Percentiles rank a stretch among this genome's conserved stretches.
phyloP scores from a whole-genome alignment of 2,329 filamentous ascomycete genomes.

The Xylaria sp. region DNA sequence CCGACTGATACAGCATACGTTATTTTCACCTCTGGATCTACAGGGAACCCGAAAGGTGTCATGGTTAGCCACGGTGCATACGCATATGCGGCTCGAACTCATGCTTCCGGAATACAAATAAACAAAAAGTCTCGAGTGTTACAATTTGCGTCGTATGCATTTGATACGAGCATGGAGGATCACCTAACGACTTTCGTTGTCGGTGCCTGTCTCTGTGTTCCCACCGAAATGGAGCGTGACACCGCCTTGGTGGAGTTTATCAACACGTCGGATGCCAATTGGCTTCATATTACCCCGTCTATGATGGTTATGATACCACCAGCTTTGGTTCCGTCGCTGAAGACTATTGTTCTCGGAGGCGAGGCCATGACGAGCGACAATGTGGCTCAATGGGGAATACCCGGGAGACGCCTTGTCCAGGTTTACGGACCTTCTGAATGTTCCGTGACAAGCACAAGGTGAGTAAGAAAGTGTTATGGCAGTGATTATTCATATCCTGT shows the following conservation, averaged over 20 bases:
- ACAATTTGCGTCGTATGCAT: conserved; percentile 29
- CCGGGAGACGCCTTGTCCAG: conserved; percentile 18
- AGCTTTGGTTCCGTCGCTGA: conserved; percentile 10
- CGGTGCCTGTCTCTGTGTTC: conserved; percentile 25
- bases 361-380: conserved; percentile 22
- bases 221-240: conserved; percentile 23
- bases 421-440: conserved; percentile 25
- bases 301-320: conserved; percentile 24
- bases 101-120: conserved; percentile 23
- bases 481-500: not conserved
- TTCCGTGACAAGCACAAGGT: conserved; percentile 23
- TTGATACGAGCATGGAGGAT: conserved; percentile 27
- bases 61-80: conserved; percentile 21
- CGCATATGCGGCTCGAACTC: conserved; percentile 13
- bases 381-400: conserved; percentile 21
- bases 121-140: conserved; percentile 12
- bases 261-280: conserved; percentile 14
- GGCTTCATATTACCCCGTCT: conserved; percentile 25
- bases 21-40: conserved; percentile 22
- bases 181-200: conserved; percentile 18
- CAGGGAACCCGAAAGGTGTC: conserved; percentile 16
- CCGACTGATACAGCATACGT: conserved; percentile 14
- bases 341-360: conserved; percentile 20
- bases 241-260: conserved; percentile 20
- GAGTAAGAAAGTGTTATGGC: not conserved